A percentile compares a stretch with the other conserved stretches of the same genome.
phyloP scores from a whole-genome alignment of 345 rosid species.

The Adansonia digitata region DNA sequence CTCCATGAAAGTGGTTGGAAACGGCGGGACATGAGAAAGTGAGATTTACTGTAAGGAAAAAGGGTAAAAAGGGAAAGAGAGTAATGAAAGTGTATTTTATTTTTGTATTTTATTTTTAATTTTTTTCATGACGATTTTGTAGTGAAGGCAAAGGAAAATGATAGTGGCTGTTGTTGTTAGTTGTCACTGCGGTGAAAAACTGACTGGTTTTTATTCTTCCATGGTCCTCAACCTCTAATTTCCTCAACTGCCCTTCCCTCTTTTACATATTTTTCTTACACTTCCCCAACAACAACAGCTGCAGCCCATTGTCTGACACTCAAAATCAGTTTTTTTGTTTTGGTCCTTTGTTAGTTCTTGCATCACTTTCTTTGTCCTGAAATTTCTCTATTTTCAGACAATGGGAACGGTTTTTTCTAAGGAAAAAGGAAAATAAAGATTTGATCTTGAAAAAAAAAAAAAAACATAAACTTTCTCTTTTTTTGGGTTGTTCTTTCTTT shows the following conservation, averaged over 20 bases:
- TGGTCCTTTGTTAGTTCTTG: constrained; percentile 11
- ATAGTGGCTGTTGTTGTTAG: constrained; percentile 60
- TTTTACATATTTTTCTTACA: constrained; percentile 11
- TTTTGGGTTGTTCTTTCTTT: neutral
- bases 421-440: neutral
- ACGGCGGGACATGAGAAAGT: neutral
- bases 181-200: constrained; percentile 46
- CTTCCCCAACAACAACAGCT: neutral
- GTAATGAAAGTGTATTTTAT: constrained; percentile 27
- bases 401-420: constrained; percentile 20
- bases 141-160: constrained; percentile 74
- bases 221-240: constrained; percentile 19
- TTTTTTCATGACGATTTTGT: constrained; percentile 12
- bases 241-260: constrained; percentile 45
- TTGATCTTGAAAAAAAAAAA: neutral
- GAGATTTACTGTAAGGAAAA: neutral
- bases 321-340: neutral
- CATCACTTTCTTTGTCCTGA: constrained; percentile 39
- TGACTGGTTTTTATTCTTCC: constrained; percentile 7
- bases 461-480: constrained; percentile 3
- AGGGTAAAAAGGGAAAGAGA: constrained; percentile 51
- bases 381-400: constrained; percentile 27
- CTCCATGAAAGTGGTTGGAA: neutral
- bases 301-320: constrained; percentile 28
- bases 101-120: neutral